Percentiles rank a stretch among this genome's conserved stretches.
Evolutionary conservation across 495 filamentous ascomycete species (phyloP).

Genomic region (Pseudevernia furfuracea): DNA sequence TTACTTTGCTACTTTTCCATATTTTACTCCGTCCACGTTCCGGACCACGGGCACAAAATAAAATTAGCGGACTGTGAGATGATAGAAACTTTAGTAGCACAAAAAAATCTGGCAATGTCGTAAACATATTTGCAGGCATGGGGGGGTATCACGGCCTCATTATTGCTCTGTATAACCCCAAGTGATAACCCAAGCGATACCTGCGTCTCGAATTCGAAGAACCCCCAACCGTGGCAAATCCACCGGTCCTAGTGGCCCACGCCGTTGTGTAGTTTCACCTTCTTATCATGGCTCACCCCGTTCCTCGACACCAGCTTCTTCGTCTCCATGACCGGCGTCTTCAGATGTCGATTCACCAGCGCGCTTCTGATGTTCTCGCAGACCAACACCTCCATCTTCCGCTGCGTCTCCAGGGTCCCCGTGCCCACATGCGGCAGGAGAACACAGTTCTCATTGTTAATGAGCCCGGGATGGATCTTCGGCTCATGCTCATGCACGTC

Average conservation of each 20-base stretch:
- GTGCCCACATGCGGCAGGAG: constrained; percentile 79
- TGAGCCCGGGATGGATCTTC: constrained; percentile 58
- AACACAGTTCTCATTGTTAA: constrained; percentile 63
- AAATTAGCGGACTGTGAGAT: neutral
- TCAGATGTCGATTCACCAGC: constrained; percentile 54
- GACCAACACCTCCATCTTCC: constrained; percentile 70
- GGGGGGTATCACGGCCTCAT: neutral
- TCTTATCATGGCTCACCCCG: neutral
- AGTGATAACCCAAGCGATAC: neutral
- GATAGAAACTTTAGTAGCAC: too few relatives aligned
- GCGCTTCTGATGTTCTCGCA: constrained; percentile 60
- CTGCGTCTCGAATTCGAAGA: neutral
- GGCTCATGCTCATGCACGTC: constrained; percentile 72
- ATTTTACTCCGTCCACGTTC: neutral
- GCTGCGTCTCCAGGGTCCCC: constrained; percentile 54
- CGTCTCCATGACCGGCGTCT: constrained; percentile 68
- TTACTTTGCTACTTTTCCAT: neutral
- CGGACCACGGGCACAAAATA: too few relatives aligned
- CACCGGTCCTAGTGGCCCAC: neutral
- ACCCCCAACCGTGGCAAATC: neutral
- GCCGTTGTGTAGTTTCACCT: neutral
- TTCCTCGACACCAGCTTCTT: constrained; percentile 26
- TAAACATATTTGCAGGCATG: neutral
- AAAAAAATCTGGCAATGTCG: too few relatives aligned
- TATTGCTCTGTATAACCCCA: neutral